Conservation (phyloP, 345 rosid species). For the Crucihimalaya himalaica region DNA sequence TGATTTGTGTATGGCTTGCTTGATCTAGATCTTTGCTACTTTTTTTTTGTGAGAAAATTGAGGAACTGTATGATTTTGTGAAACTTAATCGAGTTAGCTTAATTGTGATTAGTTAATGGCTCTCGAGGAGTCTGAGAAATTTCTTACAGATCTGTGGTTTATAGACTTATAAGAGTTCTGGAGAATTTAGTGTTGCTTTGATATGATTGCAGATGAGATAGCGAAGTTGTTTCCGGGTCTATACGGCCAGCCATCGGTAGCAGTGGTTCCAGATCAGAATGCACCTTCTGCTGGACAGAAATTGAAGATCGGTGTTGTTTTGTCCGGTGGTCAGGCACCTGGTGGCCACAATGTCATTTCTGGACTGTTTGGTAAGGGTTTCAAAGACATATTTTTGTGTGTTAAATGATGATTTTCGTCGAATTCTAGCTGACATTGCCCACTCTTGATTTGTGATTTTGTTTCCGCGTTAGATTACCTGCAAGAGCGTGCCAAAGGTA, state of each 20-base stretch:
- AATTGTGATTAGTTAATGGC: neutral
- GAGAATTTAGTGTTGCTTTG: neutral
- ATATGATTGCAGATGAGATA: constrained; percentile 63
- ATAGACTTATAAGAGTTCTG: neutral
- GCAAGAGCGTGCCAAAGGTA: constrained; percentile 82
- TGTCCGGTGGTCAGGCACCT: constrained; percentile 99
- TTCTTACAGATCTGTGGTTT: constrained; percentile 21
- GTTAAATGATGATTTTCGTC: neutral
- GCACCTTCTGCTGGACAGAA: constrained; percentile 47
- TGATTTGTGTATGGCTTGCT: neutral
- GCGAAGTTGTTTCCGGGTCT: constrained; percentile 85
- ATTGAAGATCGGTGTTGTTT: constrained; percentile 88
- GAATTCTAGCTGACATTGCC: neutral
- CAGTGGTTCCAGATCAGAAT: constrained; percentile 53
- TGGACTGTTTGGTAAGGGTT: constrained; percentile 76
- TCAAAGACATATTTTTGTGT: neutral
- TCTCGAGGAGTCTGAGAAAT: neutral
- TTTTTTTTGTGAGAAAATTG: neutral
- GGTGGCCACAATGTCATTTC: constrained; percentile 99
- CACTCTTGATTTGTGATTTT: constrained; percentile 3
- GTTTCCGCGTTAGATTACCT: constrained; percentile 66
- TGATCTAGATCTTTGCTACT: constrained; percentile 42
- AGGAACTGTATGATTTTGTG: neutral
- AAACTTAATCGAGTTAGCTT: neutral
- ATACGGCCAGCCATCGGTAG: constrained; percentile 84